phyloP scores from a whole-genome alignment of 331 rosid species.

The Stylosanthes scabra region DNA sequence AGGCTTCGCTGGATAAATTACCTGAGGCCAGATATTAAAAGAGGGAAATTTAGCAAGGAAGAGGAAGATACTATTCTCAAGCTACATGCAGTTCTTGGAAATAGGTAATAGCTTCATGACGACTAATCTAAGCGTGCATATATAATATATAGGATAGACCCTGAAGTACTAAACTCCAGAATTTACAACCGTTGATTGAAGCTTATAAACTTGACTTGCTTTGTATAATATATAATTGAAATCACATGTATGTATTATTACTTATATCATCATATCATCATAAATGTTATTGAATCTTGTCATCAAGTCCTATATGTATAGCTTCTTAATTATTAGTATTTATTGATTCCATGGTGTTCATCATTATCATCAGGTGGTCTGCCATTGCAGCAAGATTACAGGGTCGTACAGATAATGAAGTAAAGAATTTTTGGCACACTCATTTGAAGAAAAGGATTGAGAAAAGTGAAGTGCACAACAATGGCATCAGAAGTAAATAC shows the following conservation, averaged over 20 bases:
- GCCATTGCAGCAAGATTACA: conserved; percentile 90
- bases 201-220: too few relatives aligned
- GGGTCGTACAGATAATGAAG: conserved; percentile 92
- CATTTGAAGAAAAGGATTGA: conserved; percentile 80
- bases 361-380: conserved; percentile 71
- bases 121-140: neutral
- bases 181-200: too few relatives aligned
- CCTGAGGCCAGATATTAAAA: conserved; percentile 83
- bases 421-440: conserved; percentile 94
- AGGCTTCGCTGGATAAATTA: conserved; percentile 96
- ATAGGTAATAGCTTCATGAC: conserved; percentile 53
- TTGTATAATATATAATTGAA: neutral
- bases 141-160: too few relatives aligned
- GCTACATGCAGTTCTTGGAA: conserved; percentile 78
- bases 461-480: conserved; percentile 28
- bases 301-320: neutral
- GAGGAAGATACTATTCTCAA: conserved; percentile 76
- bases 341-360: conserved; percentile 22
- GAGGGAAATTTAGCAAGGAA: conserved; percentile 86
- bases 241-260: neutral
- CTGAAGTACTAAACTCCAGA: too few relatives aligned
- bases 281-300: conserved; percentile 26
- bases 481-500: neutral
- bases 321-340: too few relatives aligned
- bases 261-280: neutral